phyloP scores from a whole-genome alignment of 306 rosid species.

The Cucumis melo region DNA sequence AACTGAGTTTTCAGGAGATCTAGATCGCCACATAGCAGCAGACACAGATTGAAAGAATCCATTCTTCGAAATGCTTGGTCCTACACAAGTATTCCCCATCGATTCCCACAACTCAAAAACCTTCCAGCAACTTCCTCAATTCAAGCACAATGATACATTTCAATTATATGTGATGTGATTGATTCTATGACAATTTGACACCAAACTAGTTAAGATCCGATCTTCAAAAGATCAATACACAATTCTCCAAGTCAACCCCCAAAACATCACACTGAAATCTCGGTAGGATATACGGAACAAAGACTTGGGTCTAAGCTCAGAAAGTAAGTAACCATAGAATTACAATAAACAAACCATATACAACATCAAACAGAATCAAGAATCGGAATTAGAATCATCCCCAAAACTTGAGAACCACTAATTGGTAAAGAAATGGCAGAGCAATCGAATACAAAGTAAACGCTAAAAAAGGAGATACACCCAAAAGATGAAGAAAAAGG shows the following conservation, averaged over 20 bases:
- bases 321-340: neutral
- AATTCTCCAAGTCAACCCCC: conserved; percentile 43
- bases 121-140: conserved; percentile 8
- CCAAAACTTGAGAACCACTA: neutral
- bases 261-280: neutral
- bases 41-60: conserved; percentile 86
- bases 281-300: conserved; percentile 4
- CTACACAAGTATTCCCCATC: conserved; percentile 95
- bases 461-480: neutral
- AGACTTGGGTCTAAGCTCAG: neutral
- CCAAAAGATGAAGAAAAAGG: neutral
- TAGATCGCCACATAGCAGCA: conserved; percentile 79
- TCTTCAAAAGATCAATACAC: conserved; percentile 13
- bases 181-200: neutral
- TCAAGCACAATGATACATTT: conserved; percentile 32
- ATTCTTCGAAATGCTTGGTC: conserved; percentile 74
- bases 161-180: conserved; percentile 12
- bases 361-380: neutral
- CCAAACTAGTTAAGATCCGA: conserved; percentile 30
- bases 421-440: neutral
- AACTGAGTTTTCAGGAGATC: conserved; percentile 43
- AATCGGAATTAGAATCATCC: neutral
- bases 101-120: conserved; percentile 16
- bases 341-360: neutral
- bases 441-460: neutral